phyloP scores from a whole-genome alignment of 1,284 basidiomycete species.

The Trametes pubescens region DNA sequence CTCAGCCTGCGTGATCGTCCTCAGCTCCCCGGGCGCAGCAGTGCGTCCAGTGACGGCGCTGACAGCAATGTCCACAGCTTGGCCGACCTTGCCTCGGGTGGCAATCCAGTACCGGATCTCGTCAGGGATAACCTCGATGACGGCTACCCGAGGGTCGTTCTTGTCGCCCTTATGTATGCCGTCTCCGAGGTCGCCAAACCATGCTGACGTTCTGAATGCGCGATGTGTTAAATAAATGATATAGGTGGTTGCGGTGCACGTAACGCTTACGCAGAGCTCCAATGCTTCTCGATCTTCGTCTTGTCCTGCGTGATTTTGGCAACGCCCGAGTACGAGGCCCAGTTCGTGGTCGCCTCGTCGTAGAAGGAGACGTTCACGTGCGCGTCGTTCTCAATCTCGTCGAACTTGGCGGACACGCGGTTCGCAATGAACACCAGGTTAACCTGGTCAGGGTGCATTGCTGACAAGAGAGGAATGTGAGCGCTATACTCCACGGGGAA shows the following conservation, averaged over 20 bases:
- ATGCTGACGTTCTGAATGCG: slow-evolving; percentile 64
- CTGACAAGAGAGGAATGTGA: slow-evolving; percentile 42
- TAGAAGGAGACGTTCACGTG: slow-evolving; percentile 86
- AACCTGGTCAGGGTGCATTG: slow-evolving; percentile 54
- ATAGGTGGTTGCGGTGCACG: not conserved
- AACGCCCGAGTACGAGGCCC: slow-evolving; percentile 86
- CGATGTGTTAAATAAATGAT: not conserved
- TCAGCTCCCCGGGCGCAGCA: slow-evolving; percentile 68
- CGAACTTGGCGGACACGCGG: slow-evolving; percentile 77
- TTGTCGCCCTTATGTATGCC: slow-evolving; percentile 86
- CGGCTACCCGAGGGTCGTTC: slow-evolving; percentile 81
- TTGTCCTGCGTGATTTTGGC: slow-evolving; percentile 74
- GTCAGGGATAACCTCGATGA: slow-evolving; percentile 84
- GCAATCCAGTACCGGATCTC: slow-evolving; percentile 85
- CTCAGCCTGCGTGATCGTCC: slow-evolving; percentile 69
- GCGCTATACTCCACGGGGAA: slow-evolving; percentile 2
- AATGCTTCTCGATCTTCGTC: slow-evolving; percentile 74
- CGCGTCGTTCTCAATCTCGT: slow-evolving; percentile 77
- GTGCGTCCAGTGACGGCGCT: slow-evolving; percentile 62
- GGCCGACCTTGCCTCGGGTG: slow-evolving; percentile 54
- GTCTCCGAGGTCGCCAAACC: slow-evolving; percentile 90
- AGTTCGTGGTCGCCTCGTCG: slow-evolving; percentile 77
- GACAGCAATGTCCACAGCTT: slow-evolving; percentile 60
- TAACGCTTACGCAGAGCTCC: slow-evolving; percentile 63
- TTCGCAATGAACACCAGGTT: slow-evolving; percentile 81